A percentile compares a stretch with the other conserved stretches of the same genome.
These are phyloP conservation scores for Corchorus capsularis DNA, from an alignment of 345 rosid genomes.

Conservation along the genomic window DNA sequence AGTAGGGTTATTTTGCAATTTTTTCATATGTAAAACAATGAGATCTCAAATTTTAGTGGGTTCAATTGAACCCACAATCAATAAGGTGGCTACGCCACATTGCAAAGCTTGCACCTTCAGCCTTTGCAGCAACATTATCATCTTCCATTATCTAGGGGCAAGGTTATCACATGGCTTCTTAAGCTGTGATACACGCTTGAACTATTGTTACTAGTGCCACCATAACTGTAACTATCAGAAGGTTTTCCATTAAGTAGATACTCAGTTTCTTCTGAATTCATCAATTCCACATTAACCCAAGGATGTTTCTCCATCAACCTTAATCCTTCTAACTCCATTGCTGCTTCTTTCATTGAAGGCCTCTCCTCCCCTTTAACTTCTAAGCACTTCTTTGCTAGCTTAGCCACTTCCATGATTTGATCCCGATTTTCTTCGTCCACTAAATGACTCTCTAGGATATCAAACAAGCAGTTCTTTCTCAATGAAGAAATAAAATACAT, in stretches of 20 bases:
- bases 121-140: background rate
- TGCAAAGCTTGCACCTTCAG: no score
- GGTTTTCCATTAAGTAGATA: conserved; percentile 2
- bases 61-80: no score
- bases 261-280: conserved; percentile 22
- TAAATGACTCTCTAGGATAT: conserved; percentile 25
- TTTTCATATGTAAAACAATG: no score
- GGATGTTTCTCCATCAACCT: conserved; percentile 22
- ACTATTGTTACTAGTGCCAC: background rate
- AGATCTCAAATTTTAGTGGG: no score
- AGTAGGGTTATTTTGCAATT: no score
- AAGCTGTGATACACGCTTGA: conserved; percentile 17
- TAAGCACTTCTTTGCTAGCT: conserved; percentile 41
- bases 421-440: conserved; percentile 14
- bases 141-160: conserved; percentile 25
- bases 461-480: conserved; percentile 31
- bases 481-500: conserved; percentile 29
- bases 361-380: conserved; percentile 36
- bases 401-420: conserved; percentile 32
- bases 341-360: conserved; percentile 48
- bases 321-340: conserved; percentile 30
- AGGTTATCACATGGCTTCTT: background rate
- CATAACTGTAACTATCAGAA: background rate
- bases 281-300: conserved; percentile 5
- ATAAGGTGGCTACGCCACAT: no score